Evolutionary conservation across 495 filamentous ascomycete genomes (phyloP), one percentile per base, ranked within the genome.

Genomic region (Neurospora sp.): DNA sequence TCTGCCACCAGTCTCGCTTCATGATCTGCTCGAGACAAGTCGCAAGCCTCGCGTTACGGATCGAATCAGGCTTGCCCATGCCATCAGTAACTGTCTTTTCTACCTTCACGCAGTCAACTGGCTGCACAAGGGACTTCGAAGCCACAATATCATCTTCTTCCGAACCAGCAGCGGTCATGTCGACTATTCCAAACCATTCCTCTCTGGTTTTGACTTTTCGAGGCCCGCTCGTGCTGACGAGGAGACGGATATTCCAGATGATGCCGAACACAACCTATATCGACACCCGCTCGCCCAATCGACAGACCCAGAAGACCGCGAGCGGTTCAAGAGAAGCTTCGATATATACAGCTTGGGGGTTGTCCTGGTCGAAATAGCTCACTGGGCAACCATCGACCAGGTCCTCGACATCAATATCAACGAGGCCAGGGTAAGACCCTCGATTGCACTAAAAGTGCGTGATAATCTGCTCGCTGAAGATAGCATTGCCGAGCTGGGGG

Each of bases 71-170:
- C 79, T 83, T 31, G 81, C 81, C 9, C 80, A 80, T 70, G 81
- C 81, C 68, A 78, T 83, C 45, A 80, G 78, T 73, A 80, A 81
- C 75, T 83, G 80, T 22, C 73, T 83, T 10, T 75, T 81, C 4
- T 81, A 81, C 68, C 82, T 90, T 0, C 88, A 90, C 69, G 82
- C 84, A 0, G 85, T 89, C 9, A 86, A 88, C 71, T 90, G 87
- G 88, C 81, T 89, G 40, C 88, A 89, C 81, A 90, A 90, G 74
- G 87, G 86, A 3, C 75, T 90, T 2, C 84, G 87, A 45, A 86
- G 84, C 74, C 79, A 87, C 74, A 88, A 87, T 75, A 81, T 90
- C 72, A 75, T 90, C 16, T 90, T 89, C 77, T 86, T 89, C 73
- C 73, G 72, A 27, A 74, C 73, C 20, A 74, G 39, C 18, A 37